Base-by-base conservation (phyloP, 2,329 filamentous ascomycete genomes). In the Fusarium sp. region DNA sequence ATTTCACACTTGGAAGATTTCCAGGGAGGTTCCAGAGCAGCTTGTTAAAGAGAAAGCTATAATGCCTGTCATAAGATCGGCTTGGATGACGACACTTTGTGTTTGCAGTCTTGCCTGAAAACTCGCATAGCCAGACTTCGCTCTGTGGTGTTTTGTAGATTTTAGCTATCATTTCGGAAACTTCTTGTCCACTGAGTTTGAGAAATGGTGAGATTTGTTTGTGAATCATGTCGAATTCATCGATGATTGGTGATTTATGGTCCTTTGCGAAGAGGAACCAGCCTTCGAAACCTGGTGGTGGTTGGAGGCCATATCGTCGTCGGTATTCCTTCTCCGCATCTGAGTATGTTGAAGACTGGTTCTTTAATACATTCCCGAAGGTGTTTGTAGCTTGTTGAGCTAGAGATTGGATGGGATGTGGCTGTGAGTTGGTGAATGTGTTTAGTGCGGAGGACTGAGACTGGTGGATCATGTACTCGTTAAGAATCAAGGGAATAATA, bases 211-310 rank as follows among this genome's bases (percentile, higher is more conserved):
- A 71, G 2, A 87, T 66, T 0, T 74, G 63, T 1, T 81, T 60
- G 39, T 80, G 73, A 4, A 87, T 83, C 1, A 70, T 76, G 38
- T 86, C 82, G 28, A 84, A 86, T 5, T 86, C 81, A 58, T 86
- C 84, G 31, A 86, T 84, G n/a, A 86, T 78, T 0, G 77, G 77
- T 1, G 84, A 85, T 4, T 80, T 31, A 3, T 83, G 73, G 1
- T 68, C 65, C 3, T 69, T 49, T 1, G 84, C 84, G 47, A 79
- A 85, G 2, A 78, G 66, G 23, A 79, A 83, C 85, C 84, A 87
- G 5, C 64, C 73, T 3, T 81, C 73, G 29, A 86, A 86, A 0
- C 85, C 84, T 0, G 76, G 74, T 0, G 85, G 85, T 0, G 84
- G 84, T 2, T 81, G 76, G 3, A 79, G 69, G 0, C 62, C 65